These are phyloP conservation scores for Yarrowia galli DNA, from an alignment of 1,139 yeast species.

Conservation along the genomic window DNA sequence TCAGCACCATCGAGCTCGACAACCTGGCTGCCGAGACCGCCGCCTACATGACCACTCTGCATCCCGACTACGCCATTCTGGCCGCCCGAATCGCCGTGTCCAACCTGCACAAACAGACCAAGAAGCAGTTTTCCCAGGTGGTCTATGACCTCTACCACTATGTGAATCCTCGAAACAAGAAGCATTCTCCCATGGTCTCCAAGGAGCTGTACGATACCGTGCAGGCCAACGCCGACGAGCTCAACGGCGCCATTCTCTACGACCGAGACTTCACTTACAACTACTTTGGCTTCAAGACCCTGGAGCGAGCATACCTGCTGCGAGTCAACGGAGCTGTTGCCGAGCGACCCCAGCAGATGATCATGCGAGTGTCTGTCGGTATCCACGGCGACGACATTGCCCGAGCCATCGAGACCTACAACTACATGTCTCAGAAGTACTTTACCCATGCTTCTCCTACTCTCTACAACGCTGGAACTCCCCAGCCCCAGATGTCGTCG, in stretches of 20 bases:
- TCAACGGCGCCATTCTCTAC: constrained; percentile 80
- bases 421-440: constrained; percentile 81
- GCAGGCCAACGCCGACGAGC: constrained; percentile 67
- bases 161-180: constrained; percentile 77
- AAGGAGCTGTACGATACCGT: constrained; percentile 71
- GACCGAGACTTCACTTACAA: constrained; percentile 85
- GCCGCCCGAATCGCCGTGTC: constrained; percentile 96
- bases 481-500: constrained; percentile 84
- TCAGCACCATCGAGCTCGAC: constrained; percentile 89
- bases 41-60: constrained; percentile 94
- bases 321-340: constrained; percentile 76
- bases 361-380: constrained; percentile 90
- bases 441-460: constrained; percentile 94
- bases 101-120: constrained; percentile 91
- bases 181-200: constrained; percentile 83
- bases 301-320: constrained; percentile 81
- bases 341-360: constrained; percentile 89
- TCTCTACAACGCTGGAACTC: constrained; percentile 88
- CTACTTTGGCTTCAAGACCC: constrained; percentile 86
- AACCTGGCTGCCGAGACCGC: constrained; percentile 97
- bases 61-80: constrained; percentile 92
- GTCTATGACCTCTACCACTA: constrained; percentile 74
- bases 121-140: constrained; percentile 85
- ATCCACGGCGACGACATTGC: constrained; percentile 80
- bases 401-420: constrained; percentile 77